Evolutionary conservation across 2,329 filamentous ascomycete genomes (phyloP).

Genomic region (Curvularia lunata): DNA sequence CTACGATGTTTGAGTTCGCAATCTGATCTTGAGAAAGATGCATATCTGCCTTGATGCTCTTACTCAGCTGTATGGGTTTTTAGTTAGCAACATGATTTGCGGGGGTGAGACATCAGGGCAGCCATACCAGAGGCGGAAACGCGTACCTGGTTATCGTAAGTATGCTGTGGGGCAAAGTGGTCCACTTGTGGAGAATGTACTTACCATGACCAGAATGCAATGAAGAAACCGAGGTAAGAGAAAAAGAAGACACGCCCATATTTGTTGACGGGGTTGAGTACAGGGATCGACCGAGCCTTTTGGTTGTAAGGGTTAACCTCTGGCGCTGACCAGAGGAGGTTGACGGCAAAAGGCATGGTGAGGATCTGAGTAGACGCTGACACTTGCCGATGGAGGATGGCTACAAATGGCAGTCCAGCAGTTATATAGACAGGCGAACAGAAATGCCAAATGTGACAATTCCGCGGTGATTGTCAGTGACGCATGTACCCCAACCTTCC

Average conservation of each 20-base stretch:
- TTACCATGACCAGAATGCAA: conserved; percentile 83
- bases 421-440: conserved; percentile 35
- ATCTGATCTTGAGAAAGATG: conserved; percentile 72
- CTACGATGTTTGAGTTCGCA: conserved; percentile 89
- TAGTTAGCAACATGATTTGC: conserved; percentile 46
- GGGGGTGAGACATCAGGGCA: conserved; percentile 11
- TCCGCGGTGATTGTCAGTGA: conserved; percentile 45
- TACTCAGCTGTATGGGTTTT: conserved; percentile 48
- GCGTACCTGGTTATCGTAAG: conserved; percentile 68
- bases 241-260: conserved; percentile 93
- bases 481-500: conserved; percentile 30
- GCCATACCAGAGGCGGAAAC: conserved; percentile 77
- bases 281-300: conserved; percentile 80
- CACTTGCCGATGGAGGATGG: conserved; percentile 25
- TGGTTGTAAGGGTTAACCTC: conserved; percentile 82
- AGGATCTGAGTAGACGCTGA: conserved; percentile 15
- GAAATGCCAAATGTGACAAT: conserved; percentile 30
- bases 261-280: conserved; percentile 76
- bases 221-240: conserved; percentile 84
- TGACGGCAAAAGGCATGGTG: conserved; percentile 46
- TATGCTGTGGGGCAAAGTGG: conserved; percentile 10
- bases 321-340: conserved; percentile 59
- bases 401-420: conserved; percentile 23
- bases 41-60: conserved; percentile 80
- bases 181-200: conserved; percentile 24